Evolutionary conservation across 2,329 filamentous ascomycete species (phyloP), one percentile per base, ranked within the genome.

Genomic region (Hypomyces perniciosus): DNA sequence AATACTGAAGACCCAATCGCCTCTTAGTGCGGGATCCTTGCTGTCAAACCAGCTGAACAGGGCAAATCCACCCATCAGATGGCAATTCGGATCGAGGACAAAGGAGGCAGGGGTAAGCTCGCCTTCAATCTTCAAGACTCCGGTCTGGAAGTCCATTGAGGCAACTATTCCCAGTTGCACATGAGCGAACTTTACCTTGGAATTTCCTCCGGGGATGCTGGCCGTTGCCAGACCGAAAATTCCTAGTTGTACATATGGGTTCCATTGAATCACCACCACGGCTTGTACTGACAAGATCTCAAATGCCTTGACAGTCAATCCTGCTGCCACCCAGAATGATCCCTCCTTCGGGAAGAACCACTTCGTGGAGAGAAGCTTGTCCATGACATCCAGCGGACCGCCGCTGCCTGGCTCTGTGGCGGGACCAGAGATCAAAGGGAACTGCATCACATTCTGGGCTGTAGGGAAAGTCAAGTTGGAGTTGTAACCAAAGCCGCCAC

Each of bases 1-100:
- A 6, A 71, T 51, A 1, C 65, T 65, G 42, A 72, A 67, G 4
- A 73, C 69, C 56, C 58, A 72, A 50, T 71, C 64, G 0, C 69
- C 68, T 8, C 48, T 31, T 10, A 44, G 37, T 10, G 35, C 13
- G 1, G 33, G 7, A 4, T 31, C 37, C 6, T 38, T 34, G 0
- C 30, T 38, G 8, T 42, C 39, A 28, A 59, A 59, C 53, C 57
- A 59, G 1, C 42, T 48, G 31, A 39, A 51, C 1, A 72, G 40
- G 0, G 66, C 67, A 45, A 71, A 64, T 0, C 68, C 69, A 5
- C 71, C 71, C 0, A 54, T 62, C 0, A 72, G 57, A 58, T 69
- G 68, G 49, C 69, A 72, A 10, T 50, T 41, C 0, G 62, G 62
- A 29, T 60, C 53, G 2, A 69, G 51, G 4, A 74, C 52, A 48